Percentiles rank a stretch among this genome's conserved stretches.
phyloP scores from a whole-genome alignment of 371 early-diverging fungal genomes.

The Mortierella sp. region DNA sequence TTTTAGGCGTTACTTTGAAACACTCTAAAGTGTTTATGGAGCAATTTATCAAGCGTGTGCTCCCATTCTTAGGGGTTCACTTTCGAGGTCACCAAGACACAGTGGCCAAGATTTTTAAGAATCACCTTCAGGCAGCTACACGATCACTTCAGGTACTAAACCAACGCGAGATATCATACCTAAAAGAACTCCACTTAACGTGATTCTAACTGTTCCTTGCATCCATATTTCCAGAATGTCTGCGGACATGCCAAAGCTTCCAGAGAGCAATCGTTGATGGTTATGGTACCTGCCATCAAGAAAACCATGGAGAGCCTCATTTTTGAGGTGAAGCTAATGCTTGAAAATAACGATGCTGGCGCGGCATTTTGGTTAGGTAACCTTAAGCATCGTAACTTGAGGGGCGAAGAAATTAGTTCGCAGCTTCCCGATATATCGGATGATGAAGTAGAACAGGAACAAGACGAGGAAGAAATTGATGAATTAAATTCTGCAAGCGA shows the following conservation, averaged over 20 bases:
- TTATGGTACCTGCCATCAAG: slow-evolving; percentile 78
- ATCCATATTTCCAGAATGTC: slow-evolving; percentile 65
- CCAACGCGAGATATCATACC: no score
- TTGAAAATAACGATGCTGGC: slow-evolving; percentile 75
- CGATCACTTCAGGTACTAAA: slow-evolving; percentile 12
- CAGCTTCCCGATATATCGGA: slow-evolving; percentile 67
- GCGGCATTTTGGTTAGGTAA: slow-evolving; percentile 74
- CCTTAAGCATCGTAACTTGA: slow-evolving; percentile 79
- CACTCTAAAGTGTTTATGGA: slow-evolving; percentile 74
- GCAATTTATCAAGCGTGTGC: slow-evolving; percentile 69
- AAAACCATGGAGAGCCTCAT: slow-evolving; percentile 81
- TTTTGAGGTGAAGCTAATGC: slow-evolving; percentile 80
- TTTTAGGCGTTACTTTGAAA: slow-evolving; percentile 66
- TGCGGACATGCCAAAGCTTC: slow-evolving; percentile 85
- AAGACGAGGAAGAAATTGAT: slow-evolving; percentile 13
- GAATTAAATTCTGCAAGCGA: not conserved
- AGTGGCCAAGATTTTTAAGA: slow-evolving; percentile 60
- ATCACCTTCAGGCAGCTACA: slow-evolving; percentile 56
- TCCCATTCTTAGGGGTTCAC: slow-evolving; percentile 75
- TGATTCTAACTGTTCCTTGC: not conserved
- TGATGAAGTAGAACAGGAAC: slow-evolving; percentile 31
- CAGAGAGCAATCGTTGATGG: slow-evolving; percentile 70
- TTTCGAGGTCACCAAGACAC: slow-evolving; percentile 68
- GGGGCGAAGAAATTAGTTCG: slow-evolving; percentile 79
- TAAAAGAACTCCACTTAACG: not conserved